Conservation (phyloP, 805 yeast genomes). For the Ogataea polymorpha region DNA sequence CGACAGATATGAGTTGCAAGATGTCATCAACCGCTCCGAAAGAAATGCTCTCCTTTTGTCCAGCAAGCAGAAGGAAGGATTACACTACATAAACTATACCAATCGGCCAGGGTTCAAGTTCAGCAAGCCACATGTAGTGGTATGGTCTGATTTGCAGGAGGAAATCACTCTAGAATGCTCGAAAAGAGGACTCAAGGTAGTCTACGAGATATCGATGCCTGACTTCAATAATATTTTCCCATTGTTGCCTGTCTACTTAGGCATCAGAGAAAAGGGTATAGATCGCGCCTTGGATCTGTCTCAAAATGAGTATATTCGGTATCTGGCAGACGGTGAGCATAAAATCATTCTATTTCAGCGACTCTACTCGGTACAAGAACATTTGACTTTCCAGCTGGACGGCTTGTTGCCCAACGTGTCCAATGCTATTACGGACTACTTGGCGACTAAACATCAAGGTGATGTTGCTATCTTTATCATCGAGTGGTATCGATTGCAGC, state of each 20-base stretch:
- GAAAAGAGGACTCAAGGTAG: background rate
- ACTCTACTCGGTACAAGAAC: conserved; percentile 11
- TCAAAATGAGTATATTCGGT: conserved; percentile 1
- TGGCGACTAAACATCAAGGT: background rate
- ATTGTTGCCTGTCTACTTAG: conserved; percentile 20
- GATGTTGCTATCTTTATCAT: background rate
- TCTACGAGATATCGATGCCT: background rate
- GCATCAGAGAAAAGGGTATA: conserved; percentile 3
- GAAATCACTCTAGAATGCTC: conserved; percentile 11
- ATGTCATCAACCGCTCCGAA: conserved; percentile 25
- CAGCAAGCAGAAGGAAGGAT: conserved; percentile 1
- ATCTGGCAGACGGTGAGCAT: conserved; percentile 3
- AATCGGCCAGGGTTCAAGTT: background rate
- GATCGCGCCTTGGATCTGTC: conserved; percentile 17
- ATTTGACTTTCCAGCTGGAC: background rate
- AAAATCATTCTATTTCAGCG: conserved; percentile 16
- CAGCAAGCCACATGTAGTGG: background rate
- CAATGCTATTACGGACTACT: background rate
- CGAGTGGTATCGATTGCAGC: background rate
- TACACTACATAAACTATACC: conserved; percentile 8
- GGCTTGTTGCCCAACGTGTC: background rate
- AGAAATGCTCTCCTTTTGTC: conserved; percentile 13
- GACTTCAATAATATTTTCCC: conserved; percentile 13
- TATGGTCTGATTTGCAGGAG: conserved; percentile 10
- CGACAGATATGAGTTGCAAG: conserved; percentile 25